These are phyloP conservation scores for Chenopodium formosanum DNA, from an alignment of 148 eudicot species.

Conservation along the genomic window DNA sequence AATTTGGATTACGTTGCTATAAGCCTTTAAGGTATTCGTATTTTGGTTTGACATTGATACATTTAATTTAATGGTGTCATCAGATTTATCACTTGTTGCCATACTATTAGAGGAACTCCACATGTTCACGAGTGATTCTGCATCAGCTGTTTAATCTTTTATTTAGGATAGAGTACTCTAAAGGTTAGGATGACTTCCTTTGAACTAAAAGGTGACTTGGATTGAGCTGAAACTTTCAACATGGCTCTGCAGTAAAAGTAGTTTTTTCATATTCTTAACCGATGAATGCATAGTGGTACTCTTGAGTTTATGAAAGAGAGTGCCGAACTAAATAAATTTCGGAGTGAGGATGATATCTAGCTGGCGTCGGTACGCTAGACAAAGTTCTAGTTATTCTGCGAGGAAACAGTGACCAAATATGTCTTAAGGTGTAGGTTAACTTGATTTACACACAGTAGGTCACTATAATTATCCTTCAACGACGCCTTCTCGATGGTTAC, in stretches of 20 bases:
- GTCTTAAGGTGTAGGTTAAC: neutral
- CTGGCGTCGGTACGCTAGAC: neutral
- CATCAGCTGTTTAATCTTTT: neutral
- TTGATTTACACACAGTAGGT: neutral
- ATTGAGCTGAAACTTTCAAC: neutral
- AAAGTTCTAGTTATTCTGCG: neutral
- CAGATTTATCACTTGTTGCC: neutral
- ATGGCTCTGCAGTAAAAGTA: neutral
- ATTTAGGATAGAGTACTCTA: neutral
- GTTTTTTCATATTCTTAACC: neutral
- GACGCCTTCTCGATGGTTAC: neutral
- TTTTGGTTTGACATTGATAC: neutral
- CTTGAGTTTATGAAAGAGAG: neutral
- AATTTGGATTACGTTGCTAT: neutral
- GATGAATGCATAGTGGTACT: neutral
- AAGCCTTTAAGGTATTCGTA: neutral
- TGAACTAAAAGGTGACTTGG: no score
- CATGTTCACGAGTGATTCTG: neutral
- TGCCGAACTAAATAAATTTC: neutral
- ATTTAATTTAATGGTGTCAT: neutral
- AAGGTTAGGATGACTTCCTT: neutral
- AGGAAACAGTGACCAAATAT: neutral
- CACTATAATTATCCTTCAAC: neutral
- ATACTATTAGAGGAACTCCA: neutral
- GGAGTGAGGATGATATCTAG: neutral